These are phyloP conservation scores for Lasiodiplodia gonubiensis DNA, from an alignment of 2,329 filamentous ascomycete genomes.

Conservation along the genomic window DNA sequence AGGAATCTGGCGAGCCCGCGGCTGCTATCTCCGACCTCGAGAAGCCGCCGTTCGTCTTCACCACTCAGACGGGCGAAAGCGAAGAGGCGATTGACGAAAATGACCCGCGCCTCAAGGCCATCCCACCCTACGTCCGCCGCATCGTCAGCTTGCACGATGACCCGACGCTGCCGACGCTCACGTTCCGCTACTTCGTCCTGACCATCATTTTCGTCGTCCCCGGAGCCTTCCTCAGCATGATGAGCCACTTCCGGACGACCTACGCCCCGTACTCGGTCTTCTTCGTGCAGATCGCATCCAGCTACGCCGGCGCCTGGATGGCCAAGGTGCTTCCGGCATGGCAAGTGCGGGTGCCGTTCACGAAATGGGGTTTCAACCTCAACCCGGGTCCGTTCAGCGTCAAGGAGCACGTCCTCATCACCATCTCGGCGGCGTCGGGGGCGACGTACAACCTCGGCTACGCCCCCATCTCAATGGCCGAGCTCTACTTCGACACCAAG, in stretches of 20 bases:
- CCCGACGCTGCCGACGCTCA: conserved; percentile 60
- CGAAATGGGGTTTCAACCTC: conserved; percentile 56
- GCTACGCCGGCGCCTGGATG: conserved; percentile 61
- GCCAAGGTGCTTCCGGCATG: conserved; percentile 58
- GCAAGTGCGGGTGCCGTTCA: conserved; percentile 56
- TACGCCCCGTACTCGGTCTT: conserved; percentile 65
- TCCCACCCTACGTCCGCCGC: conserved; percentile 62
- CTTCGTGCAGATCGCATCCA: conserved; percentile 65
- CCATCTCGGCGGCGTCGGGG: conserved; percentile 50
- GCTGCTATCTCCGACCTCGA: background rate
- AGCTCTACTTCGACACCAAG: conserved; percentile 61
- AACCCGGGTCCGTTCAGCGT: conserved; percentile 64
- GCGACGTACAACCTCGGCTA: conserved; percentile 47
- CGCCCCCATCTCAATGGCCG: conserved; percentile 60
- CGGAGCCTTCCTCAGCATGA: conserved; percentile 63
- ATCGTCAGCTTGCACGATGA: conserved; percentile 65
- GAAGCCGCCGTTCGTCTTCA: conserved; percentile 10
- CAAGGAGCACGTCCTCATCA: conserved; percentile 64
- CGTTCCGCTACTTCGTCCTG: conserved; percentile 65
- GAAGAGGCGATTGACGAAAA: conserved; percentile 38
- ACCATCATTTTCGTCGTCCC: conserved; percentile 62
- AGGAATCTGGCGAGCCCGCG: background rate
- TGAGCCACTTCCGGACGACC: conserved; percentile 64
- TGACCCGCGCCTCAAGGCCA: conserved; percentile 54
- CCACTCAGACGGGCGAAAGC: conserved; percentile 26